Conservation (phyloP, 2,329 filamentous ascomycete genomes). For the Talaromyces pinophilus region DNA sequence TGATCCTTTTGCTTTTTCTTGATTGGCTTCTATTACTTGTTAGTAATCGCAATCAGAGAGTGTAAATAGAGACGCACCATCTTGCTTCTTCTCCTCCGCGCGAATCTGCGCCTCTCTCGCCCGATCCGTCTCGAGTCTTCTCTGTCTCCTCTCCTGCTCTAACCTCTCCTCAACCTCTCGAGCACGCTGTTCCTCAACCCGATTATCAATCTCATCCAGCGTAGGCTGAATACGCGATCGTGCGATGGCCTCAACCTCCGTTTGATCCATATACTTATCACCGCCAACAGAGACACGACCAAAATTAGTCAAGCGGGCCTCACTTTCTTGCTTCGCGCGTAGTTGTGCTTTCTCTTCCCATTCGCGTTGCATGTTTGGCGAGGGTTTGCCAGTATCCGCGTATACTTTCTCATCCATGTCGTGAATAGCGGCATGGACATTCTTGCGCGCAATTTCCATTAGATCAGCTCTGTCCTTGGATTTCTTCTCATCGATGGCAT, state of each 20-base stretch:
- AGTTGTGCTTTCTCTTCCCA: constrained; percentile 76
- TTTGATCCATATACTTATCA: constrained; percentile 75
- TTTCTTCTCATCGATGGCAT: constrained; percentile 70
- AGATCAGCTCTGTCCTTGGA: constrained; percentile 73
- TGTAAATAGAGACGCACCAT: constrained; percentile 29
- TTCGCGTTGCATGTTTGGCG: constrained; percentile 67
- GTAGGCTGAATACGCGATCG: constrained; percentile 76
- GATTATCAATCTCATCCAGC: constrained; percentile 79
- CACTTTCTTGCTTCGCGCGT: constrained; percentile 66
- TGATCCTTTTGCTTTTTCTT: not conserved
- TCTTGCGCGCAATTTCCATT: constrained; percentile 76
- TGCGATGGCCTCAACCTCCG: constrained; percentile 78
- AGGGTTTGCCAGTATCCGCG: constrained; percentile 71
- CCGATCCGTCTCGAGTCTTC: constrained; percentile 53
- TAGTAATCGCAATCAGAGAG: not conserved
- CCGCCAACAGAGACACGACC: constrained; percentile 70
- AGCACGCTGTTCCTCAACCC: constrained; percentile 70
- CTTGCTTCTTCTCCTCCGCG: constrained; percentile 33
- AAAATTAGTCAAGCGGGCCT: constrained; percentile 59
- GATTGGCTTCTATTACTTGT: not conserved
- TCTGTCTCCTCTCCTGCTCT: constrained; percentile 66
- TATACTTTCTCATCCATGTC: constrained; percentile 81
- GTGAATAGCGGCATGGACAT: constrained; percentile 76
- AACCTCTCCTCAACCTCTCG: constrained; percentile 63
- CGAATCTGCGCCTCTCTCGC: constrained; percentile 42